These are phyloP conservation scores for Colletotrichum endophyticum DNA, from an alignment of 2,329 filamentous ascomycete species.

Conservation along the genomic window DNA sequence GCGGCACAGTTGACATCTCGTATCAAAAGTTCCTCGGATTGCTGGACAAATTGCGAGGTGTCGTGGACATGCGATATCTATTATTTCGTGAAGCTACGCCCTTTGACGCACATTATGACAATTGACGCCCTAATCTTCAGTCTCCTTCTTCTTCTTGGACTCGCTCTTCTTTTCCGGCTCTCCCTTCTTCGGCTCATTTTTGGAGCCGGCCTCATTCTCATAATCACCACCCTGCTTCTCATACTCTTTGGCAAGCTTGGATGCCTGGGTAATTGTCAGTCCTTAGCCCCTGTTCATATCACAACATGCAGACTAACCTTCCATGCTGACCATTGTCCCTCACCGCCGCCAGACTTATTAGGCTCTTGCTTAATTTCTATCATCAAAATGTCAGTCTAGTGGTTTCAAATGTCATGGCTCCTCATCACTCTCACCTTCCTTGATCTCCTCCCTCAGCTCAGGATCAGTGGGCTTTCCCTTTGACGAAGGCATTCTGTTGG, in stretches of 20 bases:
- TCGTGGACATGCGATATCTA: neutral
- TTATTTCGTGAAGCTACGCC: neutral
- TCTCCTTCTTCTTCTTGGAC: conserved; percentile 23
- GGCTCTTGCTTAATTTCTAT: conserved; percentile 45
- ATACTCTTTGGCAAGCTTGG: conserved; percentile 45
- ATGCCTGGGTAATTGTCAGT: conserved; percentile 23
- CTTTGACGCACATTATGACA: neutral
- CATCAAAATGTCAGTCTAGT: neutral
- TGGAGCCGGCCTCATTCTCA: conserved; percentile 43
- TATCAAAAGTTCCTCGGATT: neutral
- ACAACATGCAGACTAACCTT: neutral
- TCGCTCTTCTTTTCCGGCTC: conserved; percentile 29
- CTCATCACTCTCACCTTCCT: conserved; percentile 32
- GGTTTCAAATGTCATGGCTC: fast-evolving
- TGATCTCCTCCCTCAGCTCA: conserved; percentile 41
- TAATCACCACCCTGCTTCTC: conserved; percentile 45
- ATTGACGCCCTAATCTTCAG: neutral
- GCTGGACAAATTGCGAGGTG: neutral
- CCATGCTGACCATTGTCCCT: conserved; percentile 32
- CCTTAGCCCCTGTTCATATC: fast-evolving
- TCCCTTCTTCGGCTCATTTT: conserved; percentile 38
- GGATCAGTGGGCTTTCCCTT: conserved; percentile 46
- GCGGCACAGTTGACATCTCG: neutral
- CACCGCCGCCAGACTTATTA: conserved; percentile 43
- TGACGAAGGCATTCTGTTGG: conserved; percentile 37